phyloP scores from a whole-genome alignment of 257 asterid species.

The Lavandula angustifolia region DNA sequence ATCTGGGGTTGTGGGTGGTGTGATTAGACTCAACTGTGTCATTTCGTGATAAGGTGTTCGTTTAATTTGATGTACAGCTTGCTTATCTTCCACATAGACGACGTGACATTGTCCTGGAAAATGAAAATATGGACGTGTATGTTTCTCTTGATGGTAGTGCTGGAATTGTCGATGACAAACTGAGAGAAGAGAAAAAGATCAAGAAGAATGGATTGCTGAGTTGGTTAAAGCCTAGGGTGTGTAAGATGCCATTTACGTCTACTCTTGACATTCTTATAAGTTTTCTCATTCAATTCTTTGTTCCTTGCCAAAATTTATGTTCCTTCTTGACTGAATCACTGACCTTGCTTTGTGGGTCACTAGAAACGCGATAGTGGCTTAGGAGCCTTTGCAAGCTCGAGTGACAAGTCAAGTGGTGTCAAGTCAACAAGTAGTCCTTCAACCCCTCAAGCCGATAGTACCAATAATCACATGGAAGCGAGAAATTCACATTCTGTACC shows the following conservation, averaged over 20 bases:
- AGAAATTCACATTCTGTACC: slow-evolving; percentile 63
- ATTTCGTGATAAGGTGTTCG: slow-evolving; percentile 7
- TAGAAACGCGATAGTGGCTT: slow-evolving; percentile 84
- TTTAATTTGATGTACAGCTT: slow-evolving; percentile 64
- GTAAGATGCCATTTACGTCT: slow-evolving; percentile 38
- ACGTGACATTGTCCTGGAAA: slow-evolving; percentile 85
- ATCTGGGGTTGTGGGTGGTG: slow-evolving; percentile 20
- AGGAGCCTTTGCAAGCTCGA: slow-evolving; percentile 80
- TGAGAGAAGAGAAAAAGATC: slow-evolving; percentile 75
- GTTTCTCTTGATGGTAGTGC: slow-evolving; percentile 69
- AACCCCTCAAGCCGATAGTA: slow-evolving; percentile 81
- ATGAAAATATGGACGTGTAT: slow-evolving; percentile 65
- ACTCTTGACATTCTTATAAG: slow-evolving; percentile 18
- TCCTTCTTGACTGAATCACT: slow-evolving; percentile 24
- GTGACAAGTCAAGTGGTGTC: slow-evolving; percentile 92
- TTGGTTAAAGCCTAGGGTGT: slow-evolving; percentile 90
- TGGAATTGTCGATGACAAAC: slow-evolving; percentile 60
- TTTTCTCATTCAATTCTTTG: slow-evolving; percentile 9
- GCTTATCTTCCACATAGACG: slow-evolving; percentile 99
- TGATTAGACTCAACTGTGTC: slow-evolving; percentile 16
- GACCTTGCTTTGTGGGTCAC: slow-evolving; percentile 33
- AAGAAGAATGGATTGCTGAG: slow-evolving; percentile 87
- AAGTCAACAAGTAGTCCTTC: slow-evolving; percentile 83
- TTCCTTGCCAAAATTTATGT: slow-evolving; percentile 20
- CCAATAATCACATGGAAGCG: slow-evolving; percentile 63